A percentile compares a stretch with the other conserved stretches of the same genome.
These are phyloP conservation scores for Hyaloperonospora arabidopsidis DNA, from an alignment of 352 stramenopile species.

Conservation along the genomic window DNA sequence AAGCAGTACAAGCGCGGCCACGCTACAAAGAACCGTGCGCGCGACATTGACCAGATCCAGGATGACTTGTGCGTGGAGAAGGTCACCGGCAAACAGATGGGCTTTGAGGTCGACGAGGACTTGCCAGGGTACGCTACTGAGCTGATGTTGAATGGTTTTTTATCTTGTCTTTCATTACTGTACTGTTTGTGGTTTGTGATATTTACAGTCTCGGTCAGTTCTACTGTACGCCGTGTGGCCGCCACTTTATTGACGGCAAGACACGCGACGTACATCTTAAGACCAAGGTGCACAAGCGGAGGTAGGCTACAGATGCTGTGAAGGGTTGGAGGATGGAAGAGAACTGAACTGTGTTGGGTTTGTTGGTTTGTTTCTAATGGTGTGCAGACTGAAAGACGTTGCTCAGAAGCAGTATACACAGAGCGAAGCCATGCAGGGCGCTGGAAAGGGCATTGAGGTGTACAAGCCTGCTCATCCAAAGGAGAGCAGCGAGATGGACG, in stretches of 20 bases:
- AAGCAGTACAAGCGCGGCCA: conserved; percentile 83
- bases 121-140: conserved; percentile 50
- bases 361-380: background rate
- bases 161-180: background rate
- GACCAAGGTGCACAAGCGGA: conserved; percentile 84
- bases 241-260: conserved; percentile 79
- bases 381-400: conserved; percentile 75
- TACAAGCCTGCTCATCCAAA: conserved; percentile 54
- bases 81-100: conserved; percentile 43
- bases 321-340: background rate
- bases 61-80: conserved; percentile 72
- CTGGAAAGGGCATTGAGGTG: conserved; percentile 63
- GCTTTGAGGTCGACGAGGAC: conserved; percentile 79
- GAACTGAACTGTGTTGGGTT: background rate
- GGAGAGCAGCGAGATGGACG: conserved; percentile 44
- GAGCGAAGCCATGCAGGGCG: conserved; percentile 66
- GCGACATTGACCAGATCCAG: conserved; percentile 85
- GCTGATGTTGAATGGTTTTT: background rate
- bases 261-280: conserved; percentile 73
- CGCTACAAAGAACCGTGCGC: conserved; percentile 68
- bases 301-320: conserved; percentile 18
- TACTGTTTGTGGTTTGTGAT: conserved; percentile 4
- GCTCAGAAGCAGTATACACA: conserved; percentile 86
- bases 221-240: conserved; percentile 81
- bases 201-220: conserved; percentile 63